Evolutionary conservation across 2,329 filamentous ascomycete species (phyloP).

Genomic region (Pseudofabraea citricarpa): DNA sequence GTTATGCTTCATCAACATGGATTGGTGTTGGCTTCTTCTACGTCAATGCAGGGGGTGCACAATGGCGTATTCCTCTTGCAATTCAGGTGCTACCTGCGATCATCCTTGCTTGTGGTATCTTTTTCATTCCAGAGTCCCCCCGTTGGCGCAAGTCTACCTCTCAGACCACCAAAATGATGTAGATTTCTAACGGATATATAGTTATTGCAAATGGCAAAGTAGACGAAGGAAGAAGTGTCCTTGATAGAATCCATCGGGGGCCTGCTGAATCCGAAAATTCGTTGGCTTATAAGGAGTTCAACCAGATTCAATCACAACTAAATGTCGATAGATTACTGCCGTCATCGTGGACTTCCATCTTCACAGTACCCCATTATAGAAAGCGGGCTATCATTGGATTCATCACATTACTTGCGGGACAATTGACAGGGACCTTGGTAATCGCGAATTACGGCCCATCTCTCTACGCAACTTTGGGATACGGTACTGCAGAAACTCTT

Average conservation of each 20-base stretch:
- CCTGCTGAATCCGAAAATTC: not conserved
- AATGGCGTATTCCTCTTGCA: slow-evolving; percentile 63
- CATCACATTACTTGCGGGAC: slow-evolving; percentile 1
- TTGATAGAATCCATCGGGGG: not conserved
- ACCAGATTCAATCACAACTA: not conserved
- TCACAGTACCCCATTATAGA: not conserved
- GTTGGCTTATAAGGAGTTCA: not conserved
- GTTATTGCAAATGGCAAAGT: not conserved
- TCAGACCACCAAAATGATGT: not conserved
- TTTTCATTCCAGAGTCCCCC: slow-evolving; percentile 75
- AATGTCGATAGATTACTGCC: not conserved
- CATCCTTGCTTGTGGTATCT: slow-evolving; percentile 64
- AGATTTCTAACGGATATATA: not conserved
- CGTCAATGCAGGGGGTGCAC: slow-evolving; percentile 9
- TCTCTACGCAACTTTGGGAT: no score
- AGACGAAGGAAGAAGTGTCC: not conserved
- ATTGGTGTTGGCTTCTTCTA: slow-evolving; percentile 20
- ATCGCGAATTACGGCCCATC: no score
- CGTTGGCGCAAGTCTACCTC: slow-evolving; percentile 53
- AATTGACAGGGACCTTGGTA: not conserved
- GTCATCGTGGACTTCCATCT: not conserved
- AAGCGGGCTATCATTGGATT: not conserved
- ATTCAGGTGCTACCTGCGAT: slow-evolving; percentile 76
- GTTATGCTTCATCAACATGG: slow-evolving; percentile 42
- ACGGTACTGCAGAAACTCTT: no score